Evolutionary conservation across 768 basidiomycete species (phyloP).

Genomic region (Lepiota brunneoincarnata): DNA sequence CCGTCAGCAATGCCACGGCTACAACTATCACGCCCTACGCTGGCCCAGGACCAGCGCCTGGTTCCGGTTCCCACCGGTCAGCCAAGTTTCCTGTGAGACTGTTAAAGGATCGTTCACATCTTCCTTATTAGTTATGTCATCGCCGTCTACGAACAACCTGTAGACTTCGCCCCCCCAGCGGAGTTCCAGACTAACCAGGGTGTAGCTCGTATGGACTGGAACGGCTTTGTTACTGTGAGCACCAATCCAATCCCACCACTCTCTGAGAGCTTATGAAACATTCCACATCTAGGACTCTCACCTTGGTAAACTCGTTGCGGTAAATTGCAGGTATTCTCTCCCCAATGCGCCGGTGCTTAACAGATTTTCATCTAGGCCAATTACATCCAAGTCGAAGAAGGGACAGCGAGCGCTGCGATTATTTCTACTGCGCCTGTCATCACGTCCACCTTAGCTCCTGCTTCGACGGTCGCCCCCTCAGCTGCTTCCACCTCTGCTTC

Average conservation of each 20-base stretch:
- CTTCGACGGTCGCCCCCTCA: background rate
- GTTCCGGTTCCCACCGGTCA: conserved; percentile 74
- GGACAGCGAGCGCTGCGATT: conserved; percentile 49
- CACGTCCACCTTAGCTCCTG: conserved; percentile 52
- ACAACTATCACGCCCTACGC: conserved; percentile 62
- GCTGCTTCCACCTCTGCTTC: conserved; percentile 14
- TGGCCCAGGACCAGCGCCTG: conserved; percentile 66
- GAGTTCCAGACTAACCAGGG: conserved; percentile 48
- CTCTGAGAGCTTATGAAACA: background rate
- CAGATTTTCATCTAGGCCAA: conserved; percentile 41
- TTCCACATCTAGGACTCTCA: conserved; percentile 4
- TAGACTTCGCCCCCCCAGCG: conserved; percentile 57
- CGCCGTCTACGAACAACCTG: conserved; percentile 62
- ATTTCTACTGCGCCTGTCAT: conserved; percentile 64
- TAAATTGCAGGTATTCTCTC: background rate
- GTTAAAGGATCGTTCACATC: background rate
- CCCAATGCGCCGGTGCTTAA: background rate
- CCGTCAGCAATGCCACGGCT: conserved; percentile 42
- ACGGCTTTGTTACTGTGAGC: conserved; percentile 19
- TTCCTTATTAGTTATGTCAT: conserved; percentile 56
- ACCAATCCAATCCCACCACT: background rate
- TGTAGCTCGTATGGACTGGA: conserved; percentile 55
- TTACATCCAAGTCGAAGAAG: conserved; percentile 75
- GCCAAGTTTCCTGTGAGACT: conserved; percentile 2
- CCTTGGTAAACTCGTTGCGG: conserved; percentile 11